Base-by-base conservation (phyloP, 2,329 filamentous ascomycete species). In the Cordyceps militaris region DNA sequence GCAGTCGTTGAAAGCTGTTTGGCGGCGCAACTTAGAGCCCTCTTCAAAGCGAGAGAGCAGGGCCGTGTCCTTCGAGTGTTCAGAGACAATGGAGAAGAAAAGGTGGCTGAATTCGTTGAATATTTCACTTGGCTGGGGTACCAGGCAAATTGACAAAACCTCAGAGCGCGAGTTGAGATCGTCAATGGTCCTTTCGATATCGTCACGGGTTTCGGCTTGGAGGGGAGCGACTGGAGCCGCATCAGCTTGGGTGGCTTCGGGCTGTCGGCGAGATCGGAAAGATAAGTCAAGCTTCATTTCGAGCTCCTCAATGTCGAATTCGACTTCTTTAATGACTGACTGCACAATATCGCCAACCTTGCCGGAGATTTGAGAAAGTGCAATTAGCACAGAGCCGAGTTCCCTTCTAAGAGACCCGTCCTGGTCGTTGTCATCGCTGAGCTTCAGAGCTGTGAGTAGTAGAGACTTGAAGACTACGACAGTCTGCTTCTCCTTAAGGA, bases 281-380 rank as follows among this genome's bases (percentile, higher is more conserved):
- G 85, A 82, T 9, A 86, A 82, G 57, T 89, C 86, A 21, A 95
- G 77, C 63, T 84, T 87, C 73, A 89, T 80, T 71, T 94, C 89
- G 19, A 94, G 73, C 49, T 85, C 81, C 60, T 90, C 83, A 46
- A 94, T 81, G 65, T 94, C 87, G 60, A 91, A 79, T 13, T 86
- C 81, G 8, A 84, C 80, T 42, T 87, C 82, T 36, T 83, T 76
- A 38, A 93, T 80, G 4, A 86, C 81, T n/a, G 78, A 78, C 60
- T 84, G 79, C 58, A 94, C 82, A n/a, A 86, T 76, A 26, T 81
- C 77, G 13, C 84, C 85, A 23, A 83, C 74, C 40, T 78, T 77
- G 30, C 80, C 81, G 9, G 79, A 76, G 40, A 77, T 74, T 61
- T 86, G 84, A 4, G 82, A 85, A 55, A 92, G 77, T 5, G 76